Percentiles rank a stretch among this genome's conserved stretches.
Evolutionary conservation across 2,329 filamentous ascomycete species (phyloP).

Genomic region (Botrytis squamosa): DNA sequence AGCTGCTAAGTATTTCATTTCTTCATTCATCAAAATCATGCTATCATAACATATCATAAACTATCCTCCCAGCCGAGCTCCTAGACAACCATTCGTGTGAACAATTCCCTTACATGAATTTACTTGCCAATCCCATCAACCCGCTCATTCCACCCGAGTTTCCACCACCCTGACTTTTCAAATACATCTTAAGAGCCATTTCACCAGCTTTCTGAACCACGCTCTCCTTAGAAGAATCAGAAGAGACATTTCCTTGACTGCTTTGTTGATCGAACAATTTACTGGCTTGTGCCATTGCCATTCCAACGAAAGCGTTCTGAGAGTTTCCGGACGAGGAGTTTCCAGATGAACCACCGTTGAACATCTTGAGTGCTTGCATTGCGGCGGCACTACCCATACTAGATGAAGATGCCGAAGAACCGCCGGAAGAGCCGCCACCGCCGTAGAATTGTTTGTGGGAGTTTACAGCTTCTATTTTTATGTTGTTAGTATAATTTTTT

Average conservation of each 20-base stretch:
- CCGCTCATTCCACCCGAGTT: conserved; percentile 43
- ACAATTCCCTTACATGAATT: conserved; percentile 50
- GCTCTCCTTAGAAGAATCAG: conserved; percentile 72
- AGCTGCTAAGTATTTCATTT: background rate
- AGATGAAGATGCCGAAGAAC: conserved; percentile 47
- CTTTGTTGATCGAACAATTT: conserved; percentile 64
- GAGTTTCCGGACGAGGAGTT: conserved; percentile 50
- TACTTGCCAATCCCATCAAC: conserved; percentile 55
- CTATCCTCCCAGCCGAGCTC: background rate
- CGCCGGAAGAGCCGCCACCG: conserved; percentile 48
- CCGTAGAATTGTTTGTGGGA: conserved; percentile 76
- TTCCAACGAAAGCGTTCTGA: conserved; percentile 77
- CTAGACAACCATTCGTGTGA: background rate
- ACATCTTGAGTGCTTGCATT: conserved; percentile 79
- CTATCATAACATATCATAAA: background rate
- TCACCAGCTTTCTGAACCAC: conserved; percentile 77
- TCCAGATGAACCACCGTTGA: conserved; percentile 56
- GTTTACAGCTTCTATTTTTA: conserved; percentile 59
- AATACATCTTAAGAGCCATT: conserved; percentile 87
- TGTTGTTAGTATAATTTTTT: background rate
- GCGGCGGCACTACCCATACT: conserved; percentile 71
- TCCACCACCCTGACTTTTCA: conserved; percentile 68
- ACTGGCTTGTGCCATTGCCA: conserved; percentile 85
- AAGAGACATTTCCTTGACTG: conserved; percentile 52
- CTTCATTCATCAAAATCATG: background rate